Conservation (phyloP, 1,284 basidiomycete species). For the Sporisorium graminicola region DNA sequence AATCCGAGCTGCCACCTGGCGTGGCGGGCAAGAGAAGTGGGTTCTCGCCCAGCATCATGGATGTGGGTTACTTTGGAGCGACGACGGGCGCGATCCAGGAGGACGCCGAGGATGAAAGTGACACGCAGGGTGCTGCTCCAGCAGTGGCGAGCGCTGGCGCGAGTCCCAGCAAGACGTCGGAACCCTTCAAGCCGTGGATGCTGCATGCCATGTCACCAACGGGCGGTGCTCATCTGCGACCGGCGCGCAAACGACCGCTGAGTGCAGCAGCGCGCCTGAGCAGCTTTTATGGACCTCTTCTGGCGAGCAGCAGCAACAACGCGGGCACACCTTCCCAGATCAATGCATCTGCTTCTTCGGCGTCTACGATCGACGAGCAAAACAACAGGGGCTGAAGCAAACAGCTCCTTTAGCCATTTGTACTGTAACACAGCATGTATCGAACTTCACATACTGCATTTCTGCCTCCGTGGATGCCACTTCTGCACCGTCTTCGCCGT, state of each 20-base stretch:
- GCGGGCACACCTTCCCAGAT: neutral
- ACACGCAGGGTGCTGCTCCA: neutral
- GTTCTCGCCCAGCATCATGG: conserved; percentile 33
- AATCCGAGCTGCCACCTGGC: conserved; percentile 41
- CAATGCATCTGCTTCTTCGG: neutral
- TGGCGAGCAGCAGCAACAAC: conserved; percentile 7
- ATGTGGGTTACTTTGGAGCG: conserved; percentile 52
- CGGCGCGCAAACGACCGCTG: conserved; percentile 44
- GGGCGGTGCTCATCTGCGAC: conserved; percentile 28
- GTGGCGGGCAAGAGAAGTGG: conserved; percentile 16
- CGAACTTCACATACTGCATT: too few relatives aligned
- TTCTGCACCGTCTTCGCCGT: too few relatives aligned
- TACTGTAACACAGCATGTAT: too few relatives aligned
- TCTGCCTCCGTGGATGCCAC: too few relatives aligned
- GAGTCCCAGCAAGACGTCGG: conserved; percentile 23
- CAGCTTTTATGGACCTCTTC: conserved; percentile 50
- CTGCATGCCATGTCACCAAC: conserved; percentile 42
- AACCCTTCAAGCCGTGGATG: conserved; percentile 47
- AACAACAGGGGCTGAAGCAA: neutral
- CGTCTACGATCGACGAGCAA: neutral
- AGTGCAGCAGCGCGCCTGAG: conserved; percentile 54
- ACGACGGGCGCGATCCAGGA: conserved; percentile 25
- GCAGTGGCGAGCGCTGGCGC: conserved; percentile 1
- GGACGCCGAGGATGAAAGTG: conserved; percentile 18
- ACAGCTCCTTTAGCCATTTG: too few relatives aligned